phyloP scores from a whole-genome alignment of 768 basidiomycete species.

The Boletus rubroflammeus region DNA sequence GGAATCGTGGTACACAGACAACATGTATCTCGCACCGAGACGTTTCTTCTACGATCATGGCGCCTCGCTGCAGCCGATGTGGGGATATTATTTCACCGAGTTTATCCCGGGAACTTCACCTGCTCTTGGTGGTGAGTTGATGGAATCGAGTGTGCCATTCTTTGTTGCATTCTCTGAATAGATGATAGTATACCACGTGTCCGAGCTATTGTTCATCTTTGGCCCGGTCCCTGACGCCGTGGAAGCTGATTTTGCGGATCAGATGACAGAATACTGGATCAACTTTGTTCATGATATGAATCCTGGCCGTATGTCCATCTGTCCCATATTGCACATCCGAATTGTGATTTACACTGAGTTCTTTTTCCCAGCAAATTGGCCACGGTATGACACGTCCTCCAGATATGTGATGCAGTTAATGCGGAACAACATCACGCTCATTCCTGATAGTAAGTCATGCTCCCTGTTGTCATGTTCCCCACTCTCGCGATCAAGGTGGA shows the following conservation, averaged over 20 bases:
- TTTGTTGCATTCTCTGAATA: background rate
- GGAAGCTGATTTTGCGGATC: constrained; percentile 45
- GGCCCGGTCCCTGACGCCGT: constrained; percentile 43
- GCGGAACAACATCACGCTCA: constrained; percentile 50
- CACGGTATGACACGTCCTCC: constrained; percentile 35
- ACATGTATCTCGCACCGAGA: constrained; percentile 52
- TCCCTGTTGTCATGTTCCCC: background rate
- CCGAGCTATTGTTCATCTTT: constrained; percentile 16
- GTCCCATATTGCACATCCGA: background rate
- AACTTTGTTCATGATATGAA: constrained; percentile 53
- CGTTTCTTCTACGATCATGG: constrained; percentile 50
- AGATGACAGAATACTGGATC: constrained; percentile 51
- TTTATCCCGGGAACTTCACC: constrained; percentile 54
- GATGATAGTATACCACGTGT: constrained; percentile 14
- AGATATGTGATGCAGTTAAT: constrained; percentile 46
- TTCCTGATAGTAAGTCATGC: constrained; percentile 43
- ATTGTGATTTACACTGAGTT: background rate
- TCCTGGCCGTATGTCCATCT: constrained; percentile 45
- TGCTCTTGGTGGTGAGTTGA: constrained; percentile 43
- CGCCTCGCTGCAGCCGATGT: constrained; percentile 45
- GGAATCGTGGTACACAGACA: constrained; percentile 55
- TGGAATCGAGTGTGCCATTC: too few relatives aligned
- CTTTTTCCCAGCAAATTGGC: constrained; percentile 38
- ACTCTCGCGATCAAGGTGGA: background rate
- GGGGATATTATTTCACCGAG: constrained; percentile 53